These are phyloP conservation scores for Diplodia seriata DNA, from an alignment of 2,329 filamentous ascomycete species.

Conservation along the genomic window DNA sequence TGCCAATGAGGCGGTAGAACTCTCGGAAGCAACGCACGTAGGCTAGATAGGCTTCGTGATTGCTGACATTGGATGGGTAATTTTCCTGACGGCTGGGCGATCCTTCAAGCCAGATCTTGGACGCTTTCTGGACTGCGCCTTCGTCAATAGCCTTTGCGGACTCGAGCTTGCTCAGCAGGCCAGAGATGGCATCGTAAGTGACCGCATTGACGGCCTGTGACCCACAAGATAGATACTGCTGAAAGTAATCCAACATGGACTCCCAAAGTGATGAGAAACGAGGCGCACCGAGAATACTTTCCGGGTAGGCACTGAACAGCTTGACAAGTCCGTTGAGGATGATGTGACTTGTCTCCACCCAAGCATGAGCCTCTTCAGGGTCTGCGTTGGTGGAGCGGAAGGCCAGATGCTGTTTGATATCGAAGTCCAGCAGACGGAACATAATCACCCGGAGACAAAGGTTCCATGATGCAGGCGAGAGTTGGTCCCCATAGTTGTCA, in stretches of 20 bases:
- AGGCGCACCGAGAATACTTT: slow-evolving; percentile 69
- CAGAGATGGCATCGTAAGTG: slow-evolving; percentile 51
- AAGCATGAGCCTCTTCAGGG: slow-evolving; percentile 40
- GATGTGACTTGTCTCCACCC: slow-evolving; percentile 51
- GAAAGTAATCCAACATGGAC: slow-evolving; percentile 73
- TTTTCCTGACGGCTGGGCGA: slow-evolving; percentile 2
- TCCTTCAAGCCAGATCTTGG: slow-evolving; percentile 25
- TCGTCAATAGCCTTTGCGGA: slow-evolving; percentile 38
- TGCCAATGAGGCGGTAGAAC: slow-evolving; percentile 76
- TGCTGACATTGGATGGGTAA: slow-evolving; percentile 47
- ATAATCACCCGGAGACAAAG: slow-evolving; percentile 82
- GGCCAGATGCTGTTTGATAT: slow-evolving; percentile 49
- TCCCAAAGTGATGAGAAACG: slow-evolving; percentile 78
- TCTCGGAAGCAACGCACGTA: slow-evolving; percentile 79
- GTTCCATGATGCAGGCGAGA: slow-evolving; percentile 81
- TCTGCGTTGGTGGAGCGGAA: slow-evolving; percentile 35
- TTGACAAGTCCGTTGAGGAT: slow-evolving; percentile 50
- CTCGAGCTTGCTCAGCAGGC: slow-evolving; percentile 47
- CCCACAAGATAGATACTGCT: slow-evolving; percentile 53
- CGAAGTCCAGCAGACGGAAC: slow-evolving; percentile 75
- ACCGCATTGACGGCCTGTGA: slow-evolving; percentile 52
- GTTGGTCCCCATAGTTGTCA: slow-evolving; percentile 83
- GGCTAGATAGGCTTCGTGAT: slow-evolving; percentile 84
- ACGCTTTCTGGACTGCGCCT: slow-evolving; percentile 35
- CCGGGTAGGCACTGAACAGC: slow-evolving; percentile 77